phyloP scores from a whole-genome alignment of 1,284 basidiomycete species.

The Cutaneotrichosporon sp. region DNA sequence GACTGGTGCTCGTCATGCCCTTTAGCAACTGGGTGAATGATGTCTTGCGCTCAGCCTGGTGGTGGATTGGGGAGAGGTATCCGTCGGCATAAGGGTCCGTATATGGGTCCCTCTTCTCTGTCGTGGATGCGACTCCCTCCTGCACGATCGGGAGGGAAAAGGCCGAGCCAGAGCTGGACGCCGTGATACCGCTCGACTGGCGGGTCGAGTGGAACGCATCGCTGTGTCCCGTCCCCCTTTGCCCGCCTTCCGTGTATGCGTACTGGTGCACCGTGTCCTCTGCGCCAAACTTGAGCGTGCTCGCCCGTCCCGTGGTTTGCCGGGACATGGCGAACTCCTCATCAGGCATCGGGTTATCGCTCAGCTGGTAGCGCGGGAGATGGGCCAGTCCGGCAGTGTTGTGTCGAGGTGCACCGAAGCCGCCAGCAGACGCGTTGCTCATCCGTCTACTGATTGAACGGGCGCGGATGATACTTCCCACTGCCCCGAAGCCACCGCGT shows the following conservation, averaged over 20 bases:
- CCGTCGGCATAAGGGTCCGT: neutral
- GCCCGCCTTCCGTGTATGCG: slow-evolving; percentile 32
- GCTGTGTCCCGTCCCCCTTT: slow-evolving; percentile 24
- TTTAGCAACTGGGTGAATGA: slow-evolving; percentile 6
- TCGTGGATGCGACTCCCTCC: neutral
- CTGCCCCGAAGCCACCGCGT: slow-evolving; percentile 80
- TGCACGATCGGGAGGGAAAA: neutral
- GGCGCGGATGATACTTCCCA: slow-evolving; percentile 86
- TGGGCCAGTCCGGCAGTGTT: slow-evolving; percentile 41
- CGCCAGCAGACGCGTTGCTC: slow-evolving; percentile 9
- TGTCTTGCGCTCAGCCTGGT: slow-evolving; percentile 15
- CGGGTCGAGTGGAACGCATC: slow-evolving; percentile 30
- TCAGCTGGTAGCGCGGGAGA: slow-evolving; percentile 44
- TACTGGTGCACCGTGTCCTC: slow-evolving; percentile 52
- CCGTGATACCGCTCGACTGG: slow-evolving; percentile 22
- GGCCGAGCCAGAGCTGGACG: neutral
- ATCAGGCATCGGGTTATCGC: slow-evolving; percentile 49
- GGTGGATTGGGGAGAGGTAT: neutral
- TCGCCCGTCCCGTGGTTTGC: neutral
- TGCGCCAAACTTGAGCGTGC: slow-evolving; percentile 48
- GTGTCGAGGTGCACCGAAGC: slow-evolving; percentile 8
- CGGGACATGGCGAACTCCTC: slow-evolving; percentile 33
- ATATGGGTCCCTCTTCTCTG: neutral
- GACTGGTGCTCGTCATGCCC: slow-evolving; percentile 6
- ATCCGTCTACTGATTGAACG: slow-evolving; percentile 51